Base-by-base conservation (phyloP, 225 moss, liverwort and hornwort species). In the Pseudoscleropodium purum region DNA sequence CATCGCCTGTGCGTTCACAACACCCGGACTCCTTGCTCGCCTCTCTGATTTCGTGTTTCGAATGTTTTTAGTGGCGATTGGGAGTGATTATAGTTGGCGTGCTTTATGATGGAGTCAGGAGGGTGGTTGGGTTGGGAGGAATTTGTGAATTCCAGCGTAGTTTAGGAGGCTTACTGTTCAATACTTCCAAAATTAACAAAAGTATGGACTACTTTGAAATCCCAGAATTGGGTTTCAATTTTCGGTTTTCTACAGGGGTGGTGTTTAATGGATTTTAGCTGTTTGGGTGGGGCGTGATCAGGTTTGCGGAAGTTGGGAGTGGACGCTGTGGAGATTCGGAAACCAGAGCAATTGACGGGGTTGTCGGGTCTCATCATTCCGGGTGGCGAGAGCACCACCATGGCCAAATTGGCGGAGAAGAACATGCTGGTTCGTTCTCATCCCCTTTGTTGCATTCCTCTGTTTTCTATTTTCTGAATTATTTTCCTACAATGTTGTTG, bases 301-400 rank as follows among this genome's bases (percentile, higher is more conserved):
- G 99, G 96, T 92, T 90, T 99, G 90, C 95, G 95, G 85, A 97
- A 95, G 89, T 86, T 99, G 39, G 99, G 97, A 34, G 97, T 99
- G 74, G 92, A 97, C 60, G 94, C 96, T 25, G 91, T 96, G 89
- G 99, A 99, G 95, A 93, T 99, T 26, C 90, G 96, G 91, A 99
- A 99, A 82, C 97, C 97, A 8, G 99, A 94, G 93, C 97, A 99
- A 90, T 93, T 99, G 92, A 88, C 81, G 86, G 96, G 95, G 34
- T 90, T 99, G 81, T 82, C 95, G 21, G 99, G 99, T 57, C 96
- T 99, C 41, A 99, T 99, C 41, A 97, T 99, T 65, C 99, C 99
- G 9, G 97, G 99, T 51, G 99, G 99, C 61, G 99, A 99, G 94
- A 99, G 99, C 95, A 97, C 99, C 86, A 96, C 99, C 64, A 99